phyloP scores from a whole-genome alignment of 208 protist species.

The Crithidia thermophila region DNA sequence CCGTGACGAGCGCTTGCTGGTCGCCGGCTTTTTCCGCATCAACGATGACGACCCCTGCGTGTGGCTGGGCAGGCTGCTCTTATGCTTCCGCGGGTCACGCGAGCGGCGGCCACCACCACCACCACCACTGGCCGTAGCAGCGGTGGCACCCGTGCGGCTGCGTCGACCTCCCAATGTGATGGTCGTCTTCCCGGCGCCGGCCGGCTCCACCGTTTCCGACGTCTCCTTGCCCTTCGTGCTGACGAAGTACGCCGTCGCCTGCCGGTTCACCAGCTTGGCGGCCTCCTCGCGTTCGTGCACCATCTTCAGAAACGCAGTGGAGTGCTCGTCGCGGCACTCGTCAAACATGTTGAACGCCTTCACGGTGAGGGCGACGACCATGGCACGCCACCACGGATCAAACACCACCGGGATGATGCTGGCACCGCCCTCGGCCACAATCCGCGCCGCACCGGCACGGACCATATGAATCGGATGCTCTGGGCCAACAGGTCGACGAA shows the following conservation, averaged over 20 bases:
- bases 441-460: conserved; percentile 35
- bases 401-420: conserved; percentile 69
- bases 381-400: conserved; percentile 88
- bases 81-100: background rate
- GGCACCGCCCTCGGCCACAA: conserved; percentile 39
- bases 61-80: background rate
- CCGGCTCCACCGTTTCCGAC: conserved; percentile 3
- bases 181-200: background rate
- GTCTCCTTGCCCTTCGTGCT: conserved; percentile 19
- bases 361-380: conserved; percentile 80
- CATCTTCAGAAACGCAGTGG: conserved; percentile 19
- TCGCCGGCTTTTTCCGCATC: background rate
- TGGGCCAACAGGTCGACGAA: conserved; percentile 34
- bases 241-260: conserved; percentile 23
- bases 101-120: no score
- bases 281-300: conserved; percentile 11
- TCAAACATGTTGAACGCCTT: conserved; percentile 76
- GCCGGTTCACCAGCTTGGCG: conserved; percentile 7
- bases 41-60: no score
- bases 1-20: background rate
- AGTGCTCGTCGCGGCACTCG: conserved; percentile 60
- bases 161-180: background rate
- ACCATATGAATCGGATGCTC: conserved; percentile 54
- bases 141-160: background rate
- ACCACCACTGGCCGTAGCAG: background rate